Percentiles rank a stretch among this genome's conserved stretches.
phyloP scores from a whole-genome alignment of 2,329 filamentous ascomycete species.

The Diaporthe sp. region DNA sequence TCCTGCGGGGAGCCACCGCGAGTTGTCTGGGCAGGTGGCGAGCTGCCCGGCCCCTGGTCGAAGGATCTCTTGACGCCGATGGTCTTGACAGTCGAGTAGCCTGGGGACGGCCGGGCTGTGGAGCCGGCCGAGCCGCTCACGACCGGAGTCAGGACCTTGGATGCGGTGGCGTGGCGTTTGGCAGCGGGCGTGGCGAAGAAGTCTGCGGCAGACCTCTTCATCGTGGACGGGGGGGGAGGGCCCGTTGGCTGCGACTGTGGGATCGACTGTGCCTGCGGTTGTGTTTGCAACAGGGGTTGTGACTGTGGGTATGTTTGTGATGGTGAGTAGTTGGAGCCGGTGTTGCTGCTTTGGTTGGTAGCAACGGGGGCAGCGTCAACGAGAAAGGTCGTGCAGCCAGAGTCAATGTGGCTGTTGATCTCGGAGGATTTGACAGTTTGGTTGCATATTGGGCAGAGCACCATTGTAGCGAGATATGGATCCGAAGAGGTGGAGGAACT shows the following conservation, averaged over 20 bases:
- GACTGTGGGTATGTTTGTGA: constrained; percentile 29
- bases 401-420: constrained; percentile 94
- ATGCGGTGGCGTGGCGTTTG: constrained; percentile 60
- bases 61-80: constrained; percentile 62
- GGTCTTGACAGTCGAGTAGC: constrained; percentile 37
- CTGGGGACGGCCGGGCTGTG: not conserved
- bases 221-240: constrained; percentile 49
- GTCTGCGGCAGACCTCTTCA: constrained; percentile 65
- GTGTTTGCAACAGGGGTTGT: not conserved
- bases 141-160: constrained; percentile 46
- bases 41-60: constrained; percentile 62
- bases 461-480: constrained; percentile 49
- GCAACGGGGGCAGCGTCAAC: constrained; percentile 57
- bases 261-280: constrained; percentile 42
- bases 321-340: constrained; percentile 5
- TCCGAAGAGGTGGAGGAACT: not conserved
- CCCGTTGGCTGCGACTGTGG: not conserved
- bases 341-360: constrained; percentile 47
- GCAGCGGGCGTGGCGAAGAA: constrained; percentile 72
- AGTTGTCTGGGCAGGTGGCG: constrained; percentile 32
- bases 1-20: constrained; percentile 37
- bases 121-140: constrained; percentile 44
- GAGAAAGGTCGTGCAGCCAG: constrained; percentile 76
- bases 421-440: constrained; percentile 76
- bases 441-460: constrained; percentile 85